Conservation (phyloP, 345 rosid genomes). For the Brassica incana region DNA sequence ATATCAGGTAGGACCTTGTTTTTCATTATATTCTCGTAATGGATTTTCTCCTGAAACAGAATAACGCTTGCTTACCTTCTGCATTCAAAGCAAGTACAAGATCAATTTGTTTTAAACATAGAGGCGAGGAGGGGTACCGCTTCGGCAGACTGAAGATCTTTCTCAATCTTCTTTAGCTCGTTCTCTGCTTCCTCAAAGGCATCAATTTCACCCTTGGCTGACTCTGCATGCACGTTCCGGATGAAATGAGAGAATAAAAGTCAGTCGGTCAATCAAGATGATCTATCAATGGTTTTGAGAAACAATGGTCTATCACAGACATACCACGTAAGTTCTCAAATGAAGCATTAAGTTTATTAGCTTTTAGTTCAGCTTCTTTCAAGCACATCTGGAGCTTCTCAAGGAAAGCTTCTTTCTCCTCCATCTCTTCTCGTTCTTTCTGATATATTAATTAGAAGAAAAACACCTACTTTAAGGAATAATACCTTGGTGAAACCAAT, state of each 20-base stretch:
- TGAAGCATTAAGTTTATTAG: conserved; percentile 52
- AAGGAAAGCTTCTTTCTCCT: conserved; percentile 49
- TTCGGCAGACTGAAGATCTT: conserved; percentile 57
- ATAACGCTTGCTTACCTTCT: conserved; percentile 30
- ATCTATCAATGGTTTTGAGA: conserved; percentile 1
- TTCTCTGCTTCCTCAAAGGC: conserved; percentile 77
- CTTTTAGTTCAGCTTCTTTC: conserved; percentile 62
- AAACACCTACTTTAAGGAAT: not conserved
- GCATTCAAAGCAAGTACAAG: conserved; percentile 18
- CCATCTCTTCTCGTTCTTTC: conserved; percentile 57
- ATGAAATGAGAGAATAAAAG: not conserved
- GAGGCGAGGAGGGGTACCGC: conserved; percentile 41
- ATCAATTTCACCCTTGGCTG: conserved; percentile 70
- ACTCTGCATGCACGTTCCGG: conserved; percentile 46
- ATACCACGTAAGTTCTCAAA: conserved; percentile 75
- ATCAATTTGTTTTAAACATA: not conserved
- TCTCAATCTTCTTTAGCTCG: conserved; percentile 71
- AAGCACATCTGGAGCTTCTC: conserved; percentile 49
- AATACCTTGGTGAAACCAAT: not conserved
- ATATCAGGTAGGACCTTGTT: conserved; percentile 71
- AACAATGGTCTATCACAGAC: conserved; percentile 9
- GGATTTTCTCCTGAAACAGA: conserved; percentile 63
- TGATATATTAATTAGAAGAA: conserved; percentile 26
- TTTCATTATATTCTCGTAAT: conserved; percentile 76
- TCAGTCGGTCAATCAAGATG: conserved; percentile 18